Base-by-base conservation (phyloP, 2,329 filamentous ascomycete genomes). In the Fusarium algeriense region DNA sequence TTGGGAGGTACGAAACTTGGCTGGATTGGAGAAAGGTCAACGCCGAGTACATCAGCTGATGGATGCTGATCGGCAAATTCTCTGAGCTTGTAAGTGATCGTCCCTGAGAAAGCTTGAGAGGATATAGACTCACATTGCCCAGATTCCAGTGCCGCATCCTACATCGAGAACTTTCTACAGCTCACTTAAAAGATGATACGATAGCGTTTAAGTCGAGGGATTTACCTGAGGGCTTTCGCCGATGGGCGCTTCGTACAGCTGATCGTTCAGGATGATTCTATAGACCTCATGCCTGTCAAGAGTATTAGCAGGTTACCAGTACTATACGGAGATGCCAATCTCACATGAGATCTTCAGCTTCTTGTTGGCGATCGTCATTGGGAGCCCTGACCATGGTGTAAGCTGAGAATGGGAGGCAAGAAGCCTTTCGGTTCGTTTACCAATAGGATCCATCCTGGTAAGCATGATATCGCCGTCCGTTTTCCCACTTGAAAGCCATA, bases 11-110 rank as follows among this genome's bases (percentile, higher is more conserved):
- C 85, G 78, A 81, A 87, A 19, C 80, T 80, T 5, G 88, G 87
- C 64, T 90, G 88, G 17, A 89, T 88, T 1, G 88, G 87, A 17
- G 86, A 88, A 3, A 90, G 81, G 70, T 90, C 88, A 5, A 86
- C 85, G 13, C 88, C 88, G 41, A 84, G 83, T 5, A 80, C 87
- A 80, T 78, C 81, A 43, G 79, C 83, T 56, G 82, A 77, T 23
- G 86, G 85, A 57, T 85, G 83, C 4, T 80, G 62, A 57, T 87
- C 78, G 63, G 82, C 72, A 26, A 74, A 74, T 71, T 73, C 81
- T 46, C 70, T 74, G 9, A 1, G 0, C 17, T 7, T 4, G 30
- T 73, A 28, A 71, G 55, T 7, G 2, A 7, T 7, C 32, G 67
- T 75, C 3, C 7, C 5, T 15, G 3, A 15, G 4, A 7, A 2